Conservation (phyloP, 1,139 yeast genomes). For the Lipomyces yarrowii region DNA sequence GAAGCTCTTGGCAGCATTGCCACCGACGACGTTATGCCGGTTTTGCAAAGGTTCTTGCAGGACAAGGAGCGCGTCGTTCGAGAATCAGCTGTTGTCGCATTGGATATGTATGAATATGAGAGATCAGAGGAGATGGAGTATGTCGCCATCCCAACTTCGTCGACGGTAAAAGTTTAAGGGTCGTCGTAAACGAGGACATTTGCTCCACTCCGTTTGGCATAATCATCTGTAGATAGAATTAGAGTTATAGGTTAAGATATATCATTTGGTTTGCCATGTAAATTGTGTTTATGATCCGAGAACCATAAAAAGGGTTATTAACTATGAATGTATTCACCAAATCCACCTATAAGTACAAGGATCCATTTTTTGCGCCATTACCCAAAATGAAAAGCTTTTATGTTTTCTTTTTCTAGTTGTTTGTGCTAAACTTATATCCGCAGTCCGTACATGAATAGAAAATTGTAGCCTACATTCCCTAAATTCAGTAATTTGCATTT, state of each 20-base stretch:
- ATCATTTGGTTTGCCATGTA: not conserved
- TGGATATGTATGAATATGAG: conserved; percentile 91
- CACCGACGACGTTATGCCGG: conserved; percentile 92
- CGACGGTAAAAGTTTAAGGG: conserved; percentile 1
- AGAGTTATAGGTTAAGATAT: not conserved
- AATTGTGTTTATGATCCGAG: not conserved
- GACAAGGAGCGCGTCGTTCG: conserved; percentile 90
- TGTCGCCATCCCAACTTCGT: conserved; percentile 47
- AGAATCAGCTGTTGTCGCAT: conserved; percentile 93
- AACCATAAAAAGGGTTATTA: too few species aligned
- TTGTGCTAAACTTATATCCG: conserved; percentile 91
- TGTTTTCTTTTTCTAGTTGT: conserved; percentile 53
- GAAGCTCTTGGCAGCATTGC: conserved; percentile 98
- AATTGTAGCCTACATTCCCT: conserved; percentile 34
- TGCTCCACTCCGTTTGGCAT: not conserved
- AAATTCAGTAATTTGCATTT: not conserved
- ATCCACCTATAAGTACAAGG: not conserved
- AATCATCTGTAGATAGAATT: not conserved
- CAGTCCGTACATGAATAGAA: conserved; percentile 94
- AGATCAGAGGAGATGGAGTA: conserved; percentile 83
- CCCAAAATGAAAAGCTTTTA: not conserved
- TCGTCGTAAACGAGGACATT: not conserved
- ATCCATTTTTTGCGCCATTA: not conserved
- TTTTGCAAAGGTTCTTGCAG: conserved; percentile 72
- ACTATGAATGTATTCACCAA: not conserved